Percentiles rank a stretch among this genome's conserved stretches.
Evolutionary conservation across 805 yeast genomes (phyloP).

Genomic region (Yamadazyma scolyti): DNA sequence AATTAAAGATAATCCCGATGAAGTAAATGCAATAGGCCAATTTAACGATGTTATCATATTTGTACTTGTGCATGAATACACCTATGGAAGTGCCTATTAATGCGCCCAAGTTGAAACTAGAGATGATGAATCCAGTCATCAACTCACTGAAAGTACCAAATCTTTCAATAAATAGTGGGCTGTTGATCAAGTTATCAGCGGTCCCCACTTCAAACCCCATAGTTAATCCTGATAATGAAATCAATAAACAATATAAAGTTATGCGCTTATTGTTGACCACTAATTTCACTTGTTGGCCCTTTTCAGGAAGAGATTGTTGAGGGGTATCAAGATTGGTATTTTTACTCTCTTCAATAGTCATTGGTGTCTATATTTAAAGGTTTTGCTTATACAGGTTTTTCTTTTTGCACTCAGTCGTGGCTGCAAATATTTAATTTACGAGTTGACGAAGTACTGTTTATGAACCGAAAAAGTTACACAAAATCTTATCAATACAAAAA

Average conservation of each 20-base stretch:
- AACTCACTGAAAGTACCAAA: slow-evolving; percentile 3
- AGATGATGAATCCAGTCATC: slow-evolving; percentile 7
- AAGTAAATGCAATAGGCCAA: slow-evolving; percentile 14
- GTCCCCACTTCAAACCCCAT: slow-evolving; percentile 14
- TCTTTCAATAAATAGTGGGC: slow-evolving; percentile 1
- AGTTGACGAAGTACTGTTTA: too few species aligned
- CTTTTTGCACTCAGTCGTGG: too few species aligned
- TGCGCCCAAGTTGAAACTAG: slow-evolving; percentile 21
- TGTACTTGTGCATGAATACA: slow-evolving; percentile 9
- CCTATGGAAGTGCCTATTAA: slow-evolving; percentile 14
- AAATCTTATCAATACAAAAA: slow-evolving; percentile 9
- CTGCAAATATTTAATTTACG: too few species aligned
- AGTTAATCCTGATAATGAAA: slow-evolving; percentile 5
- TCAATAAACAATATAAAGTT: slow-evolving; percentile 4
- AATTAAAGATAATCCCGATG: slow-evolving; percentile 14
- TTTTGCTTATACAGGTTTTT: too few species aligned
- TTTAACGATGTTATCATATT: slow-evolving; percentile 12
- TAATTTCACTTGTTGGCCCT: too few species aligned
- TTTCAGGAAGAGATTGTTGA: too few species aligned
- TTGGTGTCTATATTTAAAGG: too few species aligned
- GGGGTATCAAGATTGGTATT: too few species aligned
- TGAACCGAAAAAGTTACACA: slow-evolving; percentile 7
- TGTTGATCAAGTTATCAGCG: slow-evolving; percentile 6
- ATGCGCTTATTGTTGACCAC: slow-evolving; percentile 4
- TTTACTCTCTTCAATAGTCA: too few species aligned